Base-by-base conservation (phyloP, 2,329 filamentous ascomycete species). In the Biscogniauxia marginata region DNA sequence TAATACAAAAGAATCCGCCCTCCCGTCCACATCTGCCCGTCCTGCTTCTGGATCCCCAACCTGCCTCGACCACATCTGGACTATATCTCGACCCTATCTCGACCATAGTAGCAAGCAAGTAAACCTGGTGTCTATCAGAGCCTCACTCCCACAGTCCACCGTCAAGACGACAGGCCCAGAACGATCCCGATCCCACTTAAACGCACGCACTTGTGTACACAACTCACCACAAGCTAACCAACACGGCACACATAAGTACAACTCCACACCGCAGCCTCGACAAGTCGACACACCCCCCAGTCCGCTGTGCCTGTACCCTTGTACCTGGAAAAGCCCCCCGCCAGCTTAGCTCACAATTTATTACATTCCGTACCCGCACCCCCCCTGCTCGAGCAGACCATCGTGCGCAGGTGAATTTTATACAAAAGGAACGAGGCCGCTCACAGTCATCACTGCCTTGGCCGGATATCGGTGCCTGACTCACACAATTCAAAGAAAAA, bases 401-500 rank as follows among this genome's bases (percentile, higher is more conserved):
- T 66, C 65, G 55, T 59, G 63, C 13, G 30, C 30, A 9, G 30
- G 30, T 39, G 52, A 58, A 60, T 65, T 64, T 62, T 60, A 66
- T 69, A 71, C 68, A 70, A 65, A 68, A 68, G 67, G 65, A 50
- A 59, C 59, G 59, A 58, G 56, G 62, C 63, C 57, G 63, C 64
- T 66, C 62, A 62, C 62, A 53, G 50, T 34, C 52, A 60, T 63
- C 58, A 61, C 59, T 65, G 66, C 65, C 68, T 67, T 65, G 64
- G 57, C 65, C 70, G 68, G 63, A 69, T 47, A 63, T 70, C 65
- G 70, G 69, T 70, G 69, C 70, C 69, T 71, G 70, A 72, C 68
- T 71, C 70, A 72, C 68, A 67, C 65, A 67, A 67, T 54, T 54
- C 59, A 58, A 63, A 48, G 55, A 54, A 51, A 61, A 39, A 52